Evolutionary conservation across 1,139 yeast genomes (phyloP), one percentile per base, ranked within the genome.

Genomic region (Zhuliangozyma blackwelliae): DNA sequence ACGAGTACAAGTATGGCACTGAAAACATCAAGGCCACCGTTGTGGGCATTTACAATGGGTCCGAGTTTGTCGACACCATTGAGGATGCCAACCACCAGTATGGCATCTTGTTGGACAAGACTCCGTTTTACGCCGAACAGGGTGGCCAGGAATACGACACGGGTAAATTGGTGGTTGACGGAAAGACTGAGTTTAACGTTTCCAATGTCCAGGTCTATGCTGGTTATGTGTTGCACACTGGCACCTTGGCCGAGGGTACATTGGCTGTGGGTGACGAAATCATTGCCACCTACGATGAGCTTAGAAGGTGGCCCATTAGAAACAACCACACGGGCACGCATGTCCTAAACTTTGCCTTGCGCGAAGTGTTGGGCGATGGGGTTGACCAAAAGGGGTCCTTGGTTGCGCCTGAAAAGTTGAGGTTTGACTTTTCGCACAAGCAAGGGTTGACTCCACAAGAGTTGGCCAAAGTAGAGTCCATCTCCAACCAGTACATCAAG

Each of bases 241-340:
- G 99, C 54, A 69, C 68, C 50, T 58, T 90, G 44, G 75, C 70
- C 40, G 95, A 90, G 61, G 98, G 98, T 44, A 48, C 66, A 26
- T 67, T 94, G 46, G 63, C 68, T 38, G 77, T 83, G 35, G 79
- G 77, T 39, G 92, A 84, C 52, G 66, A 68, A 33, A 81, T 90
- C 32, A 84, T 87, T 62, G 95, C 95, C 27, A 82, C 90, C 38
- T 89, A 82, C 57, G 96, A 92, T 54, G 97, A 88, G 57, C 73
- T 84, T 52, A 85, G 98, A 62, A 86, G 99, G 68, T 84, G 92
- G 87, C 96, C 97, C 44, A 82, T 94, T 51, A 84, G 95, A 70
- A 89, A 90, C 68, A 92, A 92, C 72, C 99, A 92, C 66, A 92
- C 98, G 29, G 97, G 97, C 70, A 92, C 99, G 10, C 99, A 92